Base-by-base conservation (phyloP, 495 filamentous ascomycete genomes). In the Neurospora sp. region DNA sequence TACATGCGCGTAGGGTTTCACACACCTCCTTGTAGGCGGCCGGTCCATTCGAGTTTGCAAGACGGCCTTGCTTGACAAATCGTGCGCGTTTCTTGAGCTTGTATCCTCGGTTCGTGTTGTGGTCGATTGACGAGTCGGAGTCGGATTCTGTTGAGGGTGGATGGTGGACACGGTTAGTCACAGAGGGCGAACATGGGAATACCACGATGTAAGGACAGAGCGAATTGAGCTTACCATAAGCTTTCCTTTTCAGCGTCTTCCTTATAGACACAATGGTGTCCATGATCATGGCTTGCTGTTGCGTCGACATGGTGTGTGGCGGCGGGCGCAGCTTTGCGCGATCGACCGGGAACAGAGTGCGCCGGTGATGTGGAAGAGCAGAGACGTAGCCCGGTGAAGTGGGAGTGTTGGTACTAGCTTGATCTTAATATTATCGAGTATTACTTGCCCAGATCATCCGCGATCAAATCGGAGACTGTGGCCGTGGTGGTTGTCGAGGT, bases 31-130 rank as follows among this genome's bases (percentile, higher is more conserved):
- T 96, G 85, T 97, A 97, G n/a, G 90, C 87, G 27, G 89, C 86
- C 31, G 92, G 90, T 3, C 92, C 90, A 68, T 86, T 87, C 3
- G 91, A 84, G 68, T 88, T 87, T 40, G 92, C 89, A 73, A 96
- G 81, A 65, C 90, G 89, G 48, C 93, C 93, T 78, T 93, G 88
- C 71, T 90, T 91, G 59, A 96, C 89, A 81, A 92, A 93, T 79
- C 89, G 87, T 53, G 94, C 90, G 78, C 92, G 92, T 76, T 87
- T 91, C 81, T 92, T 92, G 72, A 98, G 87, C 79, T 97, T 99
- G 80, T 97, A 92, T 68, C 93, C 94, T 77, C 95, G 92, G 81
- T 97, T 98, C 8, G 92, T 94, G 70, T 89, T 89, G 78, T 90
- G 87, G 53, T 89, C 87, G 77, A 96, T 92, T 59, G 90, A 88